Evolutionary conservation across 495 filamentous ascomycete species (phyloP), one percentile per base, ranked within the genome.

Genomic region (Pyronema omphalodes): DNA sequence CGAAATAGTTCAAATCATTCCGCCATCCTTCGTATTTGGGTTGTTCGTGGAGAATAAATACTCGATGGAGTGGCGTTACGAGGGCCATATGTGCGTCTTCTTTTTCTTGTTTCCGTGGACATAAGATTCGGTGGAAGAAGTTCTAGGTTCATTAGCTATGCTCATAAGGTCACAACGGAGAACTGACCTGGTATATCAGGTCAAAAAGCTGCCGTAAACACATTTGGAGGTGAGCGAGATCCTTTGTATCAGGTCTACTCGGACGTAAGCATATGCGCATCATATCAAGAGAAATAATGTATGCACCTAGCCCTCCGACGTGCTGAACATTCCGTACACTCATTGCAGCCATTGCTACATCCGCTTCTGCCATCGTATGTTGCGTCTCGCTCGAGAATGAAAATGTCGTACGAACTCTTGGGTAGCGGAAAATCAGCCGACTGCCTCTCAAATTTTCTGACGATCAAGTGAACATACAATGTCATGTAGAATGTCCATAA

Each of bases 51-150:
- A 47, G 14, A 7, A 47, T 47, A 19, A 47, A 47, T n/a, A 47
- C 44, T 14, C 44, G 44, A 9, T 47, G 44, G 44, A 47, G 44
- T 15, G 44, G 44, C 7, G 44, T 47, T 15, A 47, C 44, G 7
- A 47, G 44, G 12, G 44, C 44, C 44, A 47, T 47, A 9, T 47
- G 44, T n/a, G 44, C 44, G 9, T 47, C 44, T 14, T 47, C 44
- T 3, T 3, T 47, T 23, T 47, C n/a, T 14, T 47, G n/a, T 23
- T 47, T 47, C n/a, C 44, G 44, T 15, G 44, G 44, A 47, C 44
- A 47, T 9, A 47, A 6, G 12, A 51, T 51, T 33, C 48, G 19
- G 48, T 51, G 48, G 34, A 51, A 51, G 33, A 51, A 51, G 48
- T 51, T 51, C 48, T 51, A 35, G 11, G 3, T 3, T 36, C 12